Evolutionary conservation across 1,139 yeast species (phyloP).

Genomic region (Candida sp.): DNA sequence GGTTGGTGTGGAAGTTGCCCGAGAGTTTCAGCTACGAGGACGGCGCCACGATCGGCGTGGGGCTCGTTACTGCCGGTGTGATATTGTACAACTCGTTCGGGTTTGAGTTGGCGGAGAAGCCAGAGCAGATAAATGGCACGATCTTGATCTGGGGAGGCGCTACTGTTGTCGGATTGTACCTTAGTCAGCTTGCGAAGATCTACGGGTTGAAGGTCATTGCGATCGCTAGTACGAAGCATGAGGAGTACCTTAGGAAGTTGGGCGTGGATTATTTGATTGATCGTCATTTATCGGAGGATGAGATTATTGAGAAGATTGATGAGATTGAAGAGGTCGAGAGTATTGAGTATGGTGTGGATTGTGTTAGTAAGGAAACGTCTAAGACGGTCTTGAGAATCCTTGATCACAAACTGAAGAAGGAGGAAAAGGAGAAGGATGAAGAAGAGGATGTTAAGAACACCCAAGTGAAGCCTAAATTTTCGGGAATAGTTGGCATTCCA

Average conservation of each 20-base stretch:
- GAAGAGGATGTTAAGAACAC: background rate
- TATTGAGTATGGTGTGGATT: conserved; percentile 41
- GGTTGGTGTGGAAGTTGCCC: conserved; percentile 48
- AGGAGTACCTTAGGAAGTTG: conserved; percentile 28
- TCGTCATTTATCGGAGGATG: conserved; percentile 28
- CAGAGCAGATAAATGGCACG: conserved; percentile 17
- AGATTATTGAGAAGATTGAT: conserved; percentile 19
- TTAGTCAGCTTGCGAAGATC: conserved; percentile 44
- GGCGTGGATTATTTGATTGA: conserved; percentile 48
- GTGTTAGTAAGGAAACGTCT: conserved; percentile 48
- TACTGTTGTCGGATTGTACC: conserved; percentile 48
- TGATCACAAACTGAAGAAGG: conserved; percentile 6
- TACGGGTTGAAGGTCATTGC: conserved; percentile 44
- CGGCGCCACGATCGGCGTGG: conserved; percentile 53
- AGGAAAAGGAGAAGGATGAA: background rate
- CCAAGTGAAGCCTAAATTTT: conserved; percentile 21
- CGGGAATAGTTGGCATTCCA: conserved; percentile 46
- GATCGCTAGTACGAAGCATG: conserved; percentile 38
- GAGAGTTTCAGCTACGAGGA: conserved; percentile 29
- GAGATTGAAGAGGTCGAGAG: conserved; percentile 19
- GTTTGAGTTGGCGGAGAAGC: conserved; percentile 14
- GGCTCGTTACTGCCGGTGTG: conserved; percentile 48
- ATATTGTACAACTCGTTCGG: conserved; percentile 37
- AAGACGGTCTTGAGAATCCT: conserved; percentile 29
- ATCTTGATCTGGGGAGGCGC: conserved; percentile 54